These are phyloP conservation scores for Ambrosiella xylebori DNA, from an alignment of 2,329 filamentous ascomycete genomes.

Conservation along the genomic window DNA sequence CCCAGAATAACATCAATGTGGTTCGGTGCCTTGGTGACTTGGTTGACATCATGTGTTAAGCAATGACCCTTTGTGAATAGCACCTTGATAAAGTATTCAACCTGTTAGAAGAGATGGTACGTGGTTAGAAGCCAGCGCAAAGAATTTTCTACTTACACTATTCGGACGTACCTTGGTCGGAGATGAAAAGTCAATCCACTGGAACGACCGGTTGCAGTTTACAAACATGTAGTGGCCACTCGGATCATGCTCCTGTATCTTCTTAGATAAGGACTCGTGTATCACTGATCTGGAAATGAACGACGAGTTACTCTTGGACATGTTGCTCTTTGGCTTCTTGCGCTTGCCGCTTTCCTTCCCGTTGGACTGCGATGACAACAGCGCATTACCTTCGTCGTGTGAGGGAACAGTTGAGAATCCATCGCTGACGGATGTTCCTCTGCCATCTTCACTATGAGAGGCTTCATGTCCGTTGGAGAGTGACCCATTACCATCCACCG, in stretches of 20 bases:
- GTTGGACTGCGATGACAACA: constrained; percentile 39
- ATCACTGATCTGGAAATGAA: constrained; percentile 95
- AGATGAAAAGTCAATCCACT: constrained; percentile 85
- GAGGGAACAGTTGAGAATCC: constrained; percentile 37
- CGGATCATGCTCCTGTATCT: constrained; percentile 56
- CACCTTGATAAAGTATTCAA: constrained; percentile 87
- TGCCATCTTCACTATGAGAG: constrained; percentile 38
- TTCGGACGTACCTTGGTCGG: constrained; percentile 37
- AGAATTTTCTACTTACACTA: too few relatives aligned
- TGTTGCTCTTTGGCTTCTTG: constrained; percentile 93
- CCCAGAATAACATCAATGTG: constrained; percentile 91
- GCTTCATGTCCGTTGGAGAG: constrained; percentile 21
- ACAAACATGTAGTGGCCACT: constrained; percentile 82
- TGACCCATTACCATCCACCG: not conserved
- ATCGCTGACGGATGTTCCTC: constrained; percentile 36
- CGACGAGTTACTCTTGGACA: constrained; percentile 95
- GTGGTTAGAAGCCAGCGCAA: too few relatives aligned
- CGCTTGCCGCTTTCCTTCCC: constrained; percentile 61
- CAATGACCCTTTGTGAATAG: constrained; percentile 94
- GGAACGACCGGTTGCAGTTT: constrained; percentile 87
- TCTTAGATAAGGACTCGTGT: constrained; percentile 64
- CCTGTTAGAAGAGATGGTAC: constrained; percentile 25
- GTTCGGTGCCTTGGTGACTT: constrained; percentile 55
- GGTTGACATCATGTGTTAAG: constrained; percentile 83
- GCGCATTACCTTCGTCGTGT: constrained; percentile 74